Evolutionary conservation across 148 eudicot genomes (phyloP).

Genomic region (Vaccinium vitisidaea): DNA sequence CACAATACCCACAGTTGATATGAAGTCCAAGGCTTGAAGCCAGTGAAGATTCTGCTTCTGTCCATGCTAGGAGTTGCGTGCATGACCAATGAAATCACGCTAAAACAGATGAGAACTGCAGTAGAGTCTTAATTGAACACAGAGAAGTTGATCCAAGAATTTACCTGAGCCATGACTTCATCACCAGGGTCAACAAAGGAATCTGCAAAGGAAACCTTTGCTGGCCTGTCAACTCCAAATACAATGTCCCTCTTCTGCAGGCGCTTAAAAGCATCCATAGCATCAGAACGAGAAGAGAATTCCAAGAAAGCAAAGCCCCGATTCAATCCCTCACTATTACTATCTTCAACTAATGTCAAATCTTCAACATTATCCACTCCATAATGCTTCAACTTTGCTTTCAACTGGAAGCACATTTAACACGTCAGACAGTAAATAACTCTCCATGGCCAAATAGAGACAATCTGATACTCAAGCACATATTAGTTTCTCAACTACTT

Average conservation of each 20-base stretch:
- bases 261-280: conserved; percentile 97
- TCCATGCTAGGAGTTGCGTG: not conserved
- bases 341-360: conserved; percentile 89
- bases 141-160: conserved; percentile 23
- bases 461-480: conserved; percentile 23
- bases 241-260: conserved; percentile 84
- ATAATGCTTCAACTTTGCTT: conserved; percentile 75
- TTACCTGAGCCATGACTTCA: conserved; percentile 99
- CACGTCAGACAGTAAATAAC: conserved; percentile 40
- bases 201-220: conserved; percentile 97
- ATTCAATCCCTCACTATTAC: conserved; percentile 72
- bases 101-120: conserved; percentile 7
- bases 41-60: conserved; percentile 1
- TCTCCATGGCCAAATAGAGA: conserved; percentile 31
- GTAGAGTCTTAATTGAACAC: conserved; percentile 1
- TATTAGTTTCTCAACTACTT: conserved; percentile 51
- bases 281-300: conserved; percentile 87
- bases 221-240: conserved; percentile 94
- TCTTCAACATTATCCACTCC: conserved; percentile 89
- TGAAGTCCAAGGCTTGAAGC: conserved; percentile 8
- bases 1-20: not conserved
- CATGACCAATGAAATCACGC: not conserved
- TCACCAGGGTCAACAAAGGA: conserved; percentile 97
- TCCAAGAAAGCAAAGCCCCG: conserved; percentile 97
- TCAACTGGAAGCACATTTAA: conserved; percentile 72